phyloP scores from a whole-genome alignment of 1,139 yeast genomes.

The Zhuliangozyma blackwelliae region DNA sequence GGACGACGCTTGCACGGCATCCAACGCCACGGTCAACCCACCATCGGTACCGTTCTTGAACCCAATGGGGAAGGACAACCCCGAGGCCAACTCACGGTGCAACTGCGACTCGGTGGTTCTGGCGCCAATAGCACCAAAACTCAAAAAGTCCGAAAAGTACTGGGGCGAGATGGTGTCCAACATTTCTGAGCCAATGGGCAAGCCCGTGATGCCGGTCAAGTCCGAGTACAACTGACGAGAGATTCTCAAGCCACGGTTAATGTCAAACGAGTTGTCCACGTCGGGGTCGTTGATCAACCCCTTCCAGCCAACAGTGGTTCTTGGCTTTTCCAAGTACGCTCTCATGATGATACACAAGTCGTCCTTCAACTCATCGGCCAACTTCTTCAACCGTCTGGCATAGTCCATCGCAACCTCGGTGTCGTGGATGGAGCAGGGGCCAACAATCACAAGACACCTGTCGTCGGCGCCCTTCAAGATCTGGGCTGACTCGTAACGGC shows the following conservation, averaged over 20 bases:
- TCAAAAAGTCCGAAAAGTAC: constrained; percentile 82
- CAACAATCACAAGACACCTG: constrained; percentile 76
- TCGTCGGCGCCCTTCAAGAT: constrained; percentile 76
- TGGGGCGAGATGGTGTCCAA: constrained; percentile 96
- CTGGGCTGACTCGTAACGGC: constrained; percentile 71
- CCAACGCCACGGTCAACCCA: constrained; percentile 84
- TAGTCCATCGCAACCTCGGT: constrained; percentile 90
- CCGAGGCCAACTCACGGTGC: constrained; percentile 94
- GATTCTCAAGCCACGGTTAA: constrained; percentile 88
- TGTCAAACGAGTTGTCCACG: constrained; percentile 88
- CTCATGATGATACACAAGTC: constrained; percentile 91
- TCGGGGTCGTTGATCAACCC: constrained; percentile 97
- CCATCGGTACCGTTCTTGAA: constrained; percentile 98
- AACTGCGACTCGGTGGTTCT: constrained; percentile 96
- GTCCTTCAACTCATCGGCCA: constrained; percentile 60
- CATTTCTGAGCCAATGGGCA: constrained; percentile 98
- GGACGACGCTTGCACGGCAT: constrained; percentile 88
- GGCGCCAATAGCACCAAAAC: constrained; percentile 96
- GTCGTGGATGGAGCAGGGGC: constrained; percentile 97
- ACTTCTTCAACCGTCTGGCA: constrained; percentile 57
- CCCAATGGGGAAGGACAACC: constrained; percentile 93
- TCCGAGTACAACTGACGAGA: constrained; percentile 83
- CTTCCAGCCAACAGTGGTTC: constrained; percentile 99
- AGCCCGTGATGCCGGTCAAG: constrained; percentile 52
- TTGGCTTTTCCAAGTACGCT: constrained; percentile 95